Evolutionary conservation across 2,329 filamentous ascomycete genomes (phyloP).

Genomic region (Fusarium pseudonygamai): DNA sequence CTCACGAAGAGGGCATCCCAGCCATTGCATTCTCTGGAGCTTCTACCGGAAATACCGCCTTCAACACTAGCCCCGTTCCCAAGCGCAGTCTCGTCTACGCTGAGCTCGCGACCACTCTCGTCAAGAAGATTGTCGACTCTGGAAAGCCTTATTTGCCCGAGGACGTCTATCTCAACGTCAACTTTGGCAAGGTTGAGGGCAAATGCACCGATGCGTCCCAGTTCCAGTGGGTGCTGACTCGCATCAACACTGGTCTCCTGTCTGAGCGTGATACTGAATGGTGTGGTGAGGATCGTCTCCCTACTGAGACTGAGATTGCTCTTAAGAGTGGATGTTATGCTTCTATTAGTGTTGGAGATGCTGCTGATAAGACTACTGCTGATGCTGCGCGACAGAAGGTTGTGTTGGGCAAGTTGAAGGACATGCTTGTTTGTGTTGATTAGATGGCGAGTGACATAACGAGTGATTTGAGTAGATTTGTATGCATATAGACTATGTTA

Average conservation of each 20-base stretch:
- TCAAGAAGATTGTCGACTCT: constrained; percentile 61
- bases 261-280: constrained; percentile 64
- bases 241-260: constrained; percentile 67
- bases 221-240: constrained; percentile 71
- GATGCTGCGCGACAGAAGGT: constrained; percentile 44
- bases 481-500: not conserved
- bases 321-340: constrained; percentile 65
- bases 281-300: constrained; percentile 65
- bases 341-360: constrained; percentile 70
- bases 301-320: constrained; percentile 66
- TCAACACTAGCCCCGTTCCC: constrained; percentile 63
- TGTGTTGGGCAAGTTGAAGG: constrained; percentile 47
- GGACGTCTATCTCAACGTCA: constrained; percentile 73
- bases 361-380: constrained; percentile 66
- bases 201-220: constrained; percentile 61
- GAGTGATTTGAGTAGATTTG: not conserved
- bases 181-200: constrained; percentile 66
- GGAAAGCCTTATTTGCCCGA: constrained; percentile 71
- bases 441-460: not conserved
- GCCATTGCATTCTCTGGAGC: constrained; percentile 74
- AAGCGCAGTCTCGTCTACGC: constrained; percentile 69
- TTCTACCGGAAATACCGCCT: constrained; percentile 60
- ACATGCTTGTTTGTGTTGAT: constrained; percentile 44
- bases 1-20: constrained; percentile 63
- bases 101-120: constrained; percentile 67